Evolutionary conservation across 192 early-diverging fungal genomes (phyloP).

Genomic region (Kappamyces sp.): DNA sequence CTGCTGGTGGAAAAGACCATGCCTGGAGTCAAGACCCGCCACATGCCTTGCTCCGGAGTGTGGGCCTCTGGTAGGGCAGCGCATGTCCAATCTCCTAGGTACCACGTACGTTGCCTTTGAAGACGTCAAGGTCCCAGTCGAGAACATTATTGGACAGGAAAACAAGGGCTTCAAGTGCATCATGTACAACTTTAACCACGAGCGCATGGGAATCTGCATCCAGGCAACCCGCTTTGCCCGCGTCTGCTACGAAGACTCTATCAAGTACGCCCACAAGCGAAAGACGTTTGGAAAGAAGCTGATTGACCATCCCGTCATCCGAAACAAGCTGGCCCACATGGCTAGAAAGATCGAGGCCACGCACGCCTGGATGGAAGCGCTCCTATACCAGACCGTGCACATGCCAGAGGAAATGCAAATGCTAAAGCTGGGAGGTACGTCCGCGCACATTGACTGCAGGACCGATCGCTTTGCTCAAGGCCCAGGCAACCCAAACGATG

Average conservation of each 20-base stretch:
- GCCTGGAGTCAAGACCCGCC: slow-evolving; percentile 66
- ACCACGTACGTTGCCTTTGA: slow-evolving; percentile 76
- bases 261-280: slow-evolving; percentile 79
- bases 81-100: neutral
- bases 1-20: slow-evolving; percentile 66
- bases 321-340: slow-evolving; percentile 69
- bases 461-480: slow-evolving; percentile 79
- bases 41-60: slow-evolving; percentile 77
- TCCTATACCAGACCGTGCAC: slow-evolving; percentile 61
- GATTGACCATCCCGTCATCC: slow-evolving; percentile 76
- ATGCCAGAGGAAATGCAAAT: slow-evolving; percentile 66
- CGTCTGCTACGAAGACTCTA: slow-evolving; percentile 75
- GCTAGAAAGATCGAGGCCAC: slow-evolving; percentile 77
- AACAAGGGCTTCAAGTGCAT: slow-evolving; percentile 74
- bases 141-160: slow-evolving; percentile 77
- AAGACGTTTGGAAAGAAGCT: slow-evolving; percentile 83
- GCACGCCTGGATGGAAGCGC: slow-evolving; percentile 73
- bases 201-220: slow-evolving; percentile 72
- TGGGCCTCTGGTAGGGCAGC: slow-evolving; percentile 58
- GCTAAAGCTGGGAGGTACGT: slow-evolving; percentile 65
- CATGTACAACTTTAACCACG: slow-evolving; percentile 52
- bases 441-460: too few relatives aligned
- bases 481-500: slow-evolving; percentile 77
- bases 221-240: slow-evolving; percentile 81
- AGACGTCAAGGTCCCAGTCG: slow-evolving; percentile 80